Evolutionary conservation across 441 rosid genomes (phyloP).

Genomic region (Viola pubescens): DNA sequence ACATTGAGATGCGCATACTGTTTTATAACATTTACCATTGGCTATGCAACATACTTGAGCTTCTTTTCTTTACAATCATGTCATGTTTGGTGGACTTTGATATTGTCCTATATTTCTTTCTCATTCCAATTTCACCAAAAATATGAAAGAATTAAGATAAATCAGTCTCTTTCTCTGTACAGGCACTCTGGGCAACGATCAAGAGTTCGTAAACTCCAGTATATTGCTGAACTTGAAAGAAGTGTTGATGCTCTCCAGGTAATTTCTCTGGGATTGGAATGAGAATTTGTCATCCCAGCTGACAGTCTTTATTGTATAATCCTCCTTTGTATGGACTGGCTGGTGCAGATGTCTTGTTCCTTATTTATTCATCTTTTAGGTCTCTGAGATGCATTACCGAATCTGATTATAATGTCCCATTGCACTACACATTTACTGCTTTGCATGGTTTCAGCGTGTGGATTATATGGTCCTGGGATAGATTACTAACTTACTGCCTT

Average conservation of each 20-base stretch:
- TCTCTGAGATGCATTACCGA: not conserved
- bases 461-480: no score
- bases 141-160: not conserved
- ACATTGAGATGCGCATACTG: not conserved
- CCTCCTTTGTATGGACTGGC: not conserved
- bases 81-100: no score
- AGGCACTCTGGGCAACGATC: slow-evolving; percentile 81
- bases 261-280: slow-evolving; percentile 12
- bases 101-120: slow-evolving; percentile 2
- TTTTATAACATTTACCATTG: not conserved
- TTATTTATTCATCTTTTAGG: not conserved
- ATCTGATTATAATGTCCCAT: not conserved
- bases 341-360: not conserved
- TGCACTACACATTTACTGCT: not conserved
- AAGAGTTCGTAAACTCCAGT: slow-evolving; percentile 72
- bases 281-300: not conserved
- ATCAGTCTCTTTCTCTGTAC: slow-evolving; percentile 11
- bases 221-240: slow-evolving; percentile 75
- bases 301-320: not conserved
- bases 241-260: slow-evolving; percentile 58
- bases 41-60: not conserved
- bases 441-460: not conserved
- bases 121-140: not conserved
- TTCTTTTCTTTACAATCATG: no score
- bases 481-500: no score